phyloP scores from a whole-genome alignment of 2,329 filamentous ascomycete species.

The Ceratocystis harringtonii region DNA sequence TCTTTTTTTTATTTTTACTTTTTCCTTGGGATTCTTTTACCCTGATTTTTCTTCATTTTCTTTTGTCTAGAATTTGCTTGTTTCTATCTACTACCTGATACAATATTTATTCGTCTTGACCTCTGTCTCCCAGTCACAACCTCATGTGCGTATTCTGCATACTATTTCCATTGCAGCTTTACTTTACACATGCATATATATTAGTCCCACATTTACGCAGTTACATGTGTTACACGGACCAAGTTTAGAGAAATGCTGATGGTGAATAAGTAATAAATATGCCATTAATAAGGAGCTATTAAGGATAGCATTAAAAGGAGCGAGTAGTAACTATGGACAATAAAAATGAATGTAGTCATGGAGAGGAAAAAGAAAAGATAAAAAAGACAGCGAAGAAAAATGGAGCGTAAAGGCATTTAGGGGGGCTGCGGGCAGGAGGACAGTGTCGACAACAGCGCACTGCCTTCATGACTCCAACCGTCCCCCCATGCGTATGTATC shows the following conservation, averaged over 20 bases:
- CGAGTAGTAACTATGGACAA: neutral
- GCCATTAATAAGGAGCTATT: neutral
- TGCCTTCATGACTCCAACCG: neutral
- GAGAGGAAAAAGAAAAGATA: neutral
- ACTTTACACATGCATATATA: too few species aligned
- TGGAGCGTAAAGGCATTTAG: neutral
- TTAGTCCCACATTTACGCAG: neutral
- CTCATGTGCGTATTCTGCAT: too few species aligned
- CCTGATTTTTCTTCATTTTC: neutral
- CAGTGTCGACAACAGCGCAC: neutral
- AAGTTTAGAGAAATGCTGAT: neutral
- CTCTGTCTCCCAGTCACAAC: neutral
- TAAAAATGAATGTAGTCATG: too few species aligned
- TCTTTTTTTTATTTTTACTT: neutral
- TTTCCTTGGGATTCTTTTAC: neutral
- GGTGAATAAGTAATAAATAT: neutral
- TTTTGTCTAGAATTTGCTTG: neutral
- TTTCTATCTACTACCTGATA: neutral
- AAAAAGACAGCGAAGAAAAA: neutral
- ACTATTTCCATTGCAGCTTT: too few species aligned
- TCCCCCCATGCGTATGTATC: neutral
- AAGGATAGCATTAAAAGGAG: neutral
- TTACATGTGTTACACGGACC: neutral
- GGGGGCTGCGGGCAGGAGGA: neutral
- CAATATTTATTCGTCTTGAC: neutral